Percentiles rank a stretch among this genome's conserved stretches.
These are phyloP conservation scores for Aspergillus biplanus DNA, from an alignment of 495 filamentous ascomycete species.

Conservation along the genomic window DNA sequence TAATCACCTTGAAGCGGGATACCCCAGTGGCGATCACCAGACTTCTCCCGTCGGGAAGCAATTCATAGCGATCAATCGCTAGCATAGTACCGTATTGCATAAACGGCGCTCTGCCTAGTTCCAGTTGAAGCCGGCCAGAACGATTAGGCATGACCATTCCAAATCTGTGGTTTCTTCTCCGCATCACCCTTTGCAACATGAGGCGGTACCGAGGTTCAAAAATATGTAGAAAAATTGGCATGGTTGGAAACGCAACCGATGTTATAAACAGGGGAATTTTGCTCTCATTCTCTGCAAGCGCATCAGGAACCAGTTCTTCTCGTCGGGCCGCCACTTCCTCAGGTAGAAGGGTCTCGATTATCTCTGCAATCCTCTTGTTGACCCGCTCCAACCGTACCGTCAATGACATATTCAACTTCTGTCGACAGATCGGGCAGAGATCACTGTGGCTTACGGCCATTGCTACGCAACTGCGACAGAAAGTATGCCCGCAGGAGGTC, in stretches of 20 bases:
- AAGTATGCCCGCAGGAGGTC: conserved; percentile 85
- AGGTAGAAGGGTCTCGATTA: conserved; percentile 68
- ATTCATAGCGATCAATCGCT: conserved; percentile 69
- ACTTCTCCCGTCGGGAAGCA: conserved; percentile 79
- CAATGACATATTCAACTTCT: conserved; percentile 63
- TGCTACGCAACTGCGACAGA: conserved; percentile 78
- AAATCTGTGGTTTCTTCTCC: conserved; percentile 69
- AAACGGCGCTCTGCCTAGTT: conserved; percentile 61
- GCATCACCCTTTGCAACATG: conserved; percentile 80
- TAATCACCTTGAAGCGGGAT: conserved; percentile 72
- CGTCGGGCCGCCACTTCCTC: conserved; percentile 62
- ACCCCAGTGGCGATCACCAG: conserved; percentile 75
- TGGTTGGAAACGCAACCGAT: conserved; percentile 76
- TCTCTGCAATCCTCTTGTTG: conserved; percentile 62
- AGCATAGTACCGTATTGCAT: conserved; percentile 78
- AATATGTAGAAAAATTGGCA: conserved; percentile 86
- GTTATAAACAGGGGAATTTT: conserved; percentile 79
- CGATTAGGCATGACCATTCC: conserved; percentile 82
- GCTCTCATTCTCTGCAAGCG: conserved; percentile 52
- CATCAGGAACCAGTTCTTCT: conserved; percentile 56
- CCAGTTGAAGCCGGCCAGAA: conserved; percentile 54
- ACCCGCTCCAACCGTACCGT: conserved; percentile 55
- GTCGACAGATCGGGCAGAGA: conserved; percentile 79
- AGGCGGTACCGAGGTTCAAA: conserved; percentile 89
- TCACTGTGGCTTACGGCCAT: conserved; percentile 74